Evolutionary conservation across 2,329 filamentous ascomycete species (phyloP), one percentile per base, ranked within the genome.

Genomic region (Cercospora citrullina): DNA sequence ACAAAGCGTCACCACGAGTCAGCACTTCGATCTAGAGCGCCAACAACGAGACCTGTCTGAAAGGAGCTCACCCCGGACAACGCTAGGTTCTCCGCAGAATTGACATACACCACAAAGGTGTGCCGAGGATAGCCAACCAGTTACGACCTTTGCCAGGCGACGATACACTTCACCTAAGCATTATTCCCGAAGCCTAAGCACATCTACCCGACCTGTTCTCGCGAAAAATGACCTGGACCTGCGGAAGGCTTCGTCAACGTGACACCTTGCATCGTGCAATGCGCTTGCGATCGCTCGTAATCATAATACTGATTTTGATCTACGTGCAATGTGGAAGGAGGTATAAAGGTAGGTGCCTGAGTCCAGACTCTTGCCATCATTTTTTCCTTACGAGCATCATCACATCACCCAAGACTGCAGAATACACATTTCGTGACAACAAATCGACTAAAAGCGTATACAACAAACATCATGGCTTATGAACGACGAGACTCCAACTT

Each of bases 101-200:
- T 5, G n/a, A 23, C 59, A n/a, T 45, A 42, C 59, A 36, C 55
- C 48, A 55, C 33, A 28, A 48, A 31, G 42, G 39, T 64, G 23
- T 69, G 64, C 70, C 70, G 70, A 72, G 66, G 66, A 59, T 65
- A 69, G 64, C 65, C 64, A 66, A 53, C 69, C 67, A 69, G 57
- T 71, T 16, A 65, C 67, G 64, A 59, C 55, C 53, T 59, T 36
- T 18, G 23, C 36, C 28, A 12, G 21, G 9, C 57, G 53, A 69
- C 64, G 66, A 72, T 70, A 66, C 62, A 39, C 39, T 53, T 45
- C 33, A 23, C n/a, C 39, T n/a, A 60, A 60, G 55, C 39, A n/a
- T 68, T 66, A 62, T 67, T 68, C 31, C 70, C 64, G 66, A 53
- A 30, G 55, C 55, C n/a, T 33, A 58, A 64, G 51, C 48, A 58